Evolutionary conservation across 23 red algal genomes (phyloP), one percentile per base, ranked within the genome.

Genomic region (Gracilaria caudata): DNA sequence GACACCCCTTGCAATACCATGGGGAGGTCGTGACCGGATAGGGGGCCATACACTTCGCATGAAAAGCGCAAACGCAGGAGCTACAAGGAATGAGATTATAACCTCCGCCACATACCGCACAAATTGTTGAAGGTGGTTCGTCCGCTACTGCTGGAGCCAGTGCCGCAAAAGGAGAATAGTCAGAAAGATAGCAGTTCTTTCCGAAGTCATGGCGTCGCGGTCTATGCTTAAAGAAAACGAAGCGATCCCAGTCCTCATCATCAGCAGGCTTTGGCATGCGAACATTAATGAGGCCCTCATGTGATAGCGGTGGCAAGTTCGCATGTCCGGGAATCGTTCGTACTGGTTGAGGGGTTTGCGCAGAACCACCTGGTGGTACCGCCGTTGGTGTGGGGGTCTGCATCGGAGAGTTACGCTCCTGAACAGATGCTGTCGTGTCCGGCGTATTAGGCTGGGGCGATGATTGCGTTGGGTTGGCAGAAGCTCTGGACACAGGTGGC

Each of bases 101-200:
- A 16, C 71, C 85, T 54, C 53, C 68, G 49, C 85, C 85, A 53
- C 85, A 89, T 20, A 89, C 85, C 10, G 85, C 85, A 59, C 85
- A 89, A 26, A 89, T 45, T 28, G 51, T 64, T 24, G 44, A 58
- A 19, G 74, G 58, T 0, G 85, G 51, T 13, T 61, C 70, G 34
- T 61, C 45, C 4, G 36, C 73, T 38, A 89, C 72, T 23, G 35
- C 71, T 13, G 85, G 56, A 38, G 72, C 74, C 6, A 89, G 44
- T 14, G 85, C 85, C 0, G 85, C 51, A 68, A 89, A 89, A 1
- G 85, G 85, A 0, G 85, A 89, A 21, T 77, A 68, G 14, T 68
- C 61, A 0, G 85, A 89, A 40, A 89, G 51, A 66, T 89, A 89
- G 23, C 68, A 61, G 34, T 41, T 78, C 13, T 59, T 40, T 38